Percentiles rank a stretch among this genome's conserved stretches.
Conservation (phyloP, 441 rosid genomes). For the Pelargonium australe region DNA sequence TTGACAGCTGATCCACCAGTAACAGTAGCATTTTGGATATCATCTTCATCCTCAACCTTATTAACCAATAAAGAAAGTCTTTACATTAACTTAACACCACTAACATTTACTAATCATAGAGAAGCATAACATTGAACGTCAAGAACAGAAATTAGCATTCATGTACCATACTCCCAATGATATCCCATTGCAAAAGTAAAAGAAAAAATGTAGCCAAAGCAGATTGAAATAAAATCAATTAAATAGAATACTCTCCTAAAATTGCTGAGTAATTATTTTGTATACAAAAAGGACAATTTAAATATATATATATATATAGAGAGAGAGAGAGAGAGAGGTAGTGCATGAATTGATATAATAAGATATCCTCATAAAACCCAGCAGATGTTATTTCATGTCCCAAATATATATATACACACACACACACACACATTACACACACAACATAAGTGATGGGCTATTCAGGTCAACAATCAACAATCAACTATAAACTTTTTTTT, state of each 20-base stretch:
- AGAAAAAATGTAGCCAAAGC: not conserved
- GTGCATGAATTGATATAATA: no score
- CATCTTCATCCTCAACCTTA: constrained; percentile 88
- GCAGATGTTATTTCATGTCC: no score
- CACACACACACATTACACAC: no score
- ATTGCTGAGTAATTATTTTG: not conserved
- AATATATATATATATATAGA: no score
- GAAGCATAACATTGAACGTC: not conserved
- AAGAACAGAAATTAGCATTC: not conserved
- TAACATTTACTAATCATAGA: not conserved
- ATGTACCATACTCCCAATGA: not conserved
- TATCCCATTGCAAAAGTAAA: not conserved
- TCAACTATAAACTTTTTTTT: no score
- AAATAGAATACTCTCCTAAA: not conserved
- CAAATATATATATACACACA: no score
- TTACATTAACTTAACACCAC: not conserved
- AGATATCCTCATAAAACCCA: no score
- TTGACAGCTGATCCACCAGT: constrained; percentile 43
- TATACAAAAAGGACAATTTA: not conserved
- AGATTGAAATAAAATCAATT: not conserved
- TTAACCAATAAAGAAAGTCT: constrained; percentile 25
- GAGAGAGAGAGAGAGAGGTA: no score
- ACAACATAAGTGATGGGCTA: no score
- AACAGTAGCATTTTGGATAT: constrained; percentile 45
- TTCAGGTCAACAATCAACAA: no score